These are phyloP conservation scores for Aspergillus intermedius DNA, from an alignment of 2,329 filamentous ascomycete genomes.

Conservation along the genomic window DNA sequence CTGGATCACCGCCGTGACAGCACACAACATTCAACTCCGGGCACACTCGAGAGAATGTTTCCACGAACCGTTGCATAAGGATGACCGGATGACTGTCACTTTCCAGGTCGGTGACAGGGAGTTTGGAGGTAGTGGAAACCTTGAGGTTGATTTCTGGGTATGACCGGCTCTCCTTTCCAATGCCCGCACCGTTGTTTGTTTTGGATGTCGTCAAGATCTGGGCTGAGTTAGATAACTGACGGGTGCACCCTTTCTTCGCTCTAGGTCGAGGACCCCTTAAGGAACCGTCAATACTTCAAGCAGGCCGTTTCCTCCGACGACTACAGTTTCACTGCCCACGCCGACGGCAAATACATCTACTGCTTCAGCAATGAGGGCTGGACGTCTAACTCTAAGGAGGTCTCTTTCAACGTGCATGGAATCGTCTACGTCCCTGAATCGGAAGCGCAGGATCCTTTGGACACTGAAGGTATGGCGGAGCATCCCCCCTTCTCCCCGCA, in stretches of 20 bases:
- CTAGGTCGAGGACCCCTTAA: slow-evolving; percentile 71
- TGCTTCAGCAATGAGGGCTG: slow-evolving; percentile 99
- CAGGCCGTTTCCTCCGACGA: slow-evolving; percentile 82
- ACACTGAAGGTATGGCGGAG: slow-evolving; percentile 66
- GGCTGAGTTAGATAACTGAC: slow-evolving; percentile 7
- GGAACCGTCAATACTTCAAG: slow-evolving; percentile 71
- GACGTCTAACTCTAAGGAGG: slow-evolving; percentile 93
- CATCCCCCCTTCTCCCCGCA: not conserved
- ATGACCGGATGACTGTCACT: slow-evolving; percentile 97
- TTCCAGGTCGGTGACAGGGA: slow-evolving; percentile 97
- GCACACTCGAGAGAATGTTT: slow-evolving; percentile 96
- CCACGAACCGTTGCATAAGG: slow-evolving; percentile 83
- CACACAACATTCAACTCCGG: slow-evolving; percentile 93
- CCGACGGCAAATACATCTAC: slow-evolving; percentile 88
- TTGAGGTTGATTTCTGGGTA: slow-evolving; percentile 99
- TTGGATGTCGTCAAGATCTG: not conserved
- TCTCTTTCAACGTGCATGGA: slow-evolving; percentile 98
- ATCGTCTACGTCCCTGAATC: slow-evolving; percentile 93
- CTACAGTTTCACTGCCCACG: slow-evolving; percentile 77
- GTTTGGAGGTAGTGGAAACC: slow-evolving; percentile 86
- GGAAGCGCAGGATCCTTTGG: slow-evolving; percentile 81
- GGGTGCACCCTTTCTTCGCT: not conserved
- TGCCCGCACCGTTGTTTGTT: not conserved
- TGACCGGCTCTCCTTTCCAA: slow-evolving; percentile 21
- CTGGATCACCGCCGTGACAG: slow-evolving; percentile 55